phyloP scores from a whole-genome alignment of 371 early-diverging fungal species.

The Nematocida major region DNA sequence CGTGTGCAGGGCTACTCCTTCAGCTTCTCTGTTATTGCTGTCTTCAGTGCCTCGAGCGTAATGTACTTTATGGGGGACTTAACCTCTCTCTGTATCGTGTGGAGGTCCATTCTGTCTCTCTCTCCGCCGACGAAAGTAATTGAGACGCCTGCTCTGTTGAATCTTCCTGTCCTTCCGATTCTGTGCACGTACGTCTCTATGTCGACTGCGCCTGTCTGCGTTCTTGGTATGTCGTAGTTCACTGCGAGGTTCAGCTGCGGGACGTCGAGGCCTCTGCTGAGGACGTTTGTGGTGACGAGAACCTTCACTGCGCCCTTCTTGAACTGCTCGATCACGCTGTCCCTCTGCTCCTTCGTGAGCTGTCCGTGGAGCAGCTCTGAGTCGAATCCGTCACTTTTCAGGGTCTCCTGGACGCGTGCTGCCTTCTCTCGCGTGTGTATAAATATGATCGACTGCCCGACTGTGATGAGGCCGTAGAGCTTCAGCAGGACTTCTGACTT shows the following conservation, averaged over 20 bases:
- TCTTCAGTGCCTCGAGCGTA: conserved; percentile 47
- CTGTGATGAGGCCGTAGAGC: conserved; percentile 68
- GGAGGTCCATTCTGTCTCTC: conserved; percentile 45
- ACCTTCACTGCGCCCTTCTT: conserved; percentile 80
- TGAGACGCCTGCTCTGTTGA: conserved; percentile 84
- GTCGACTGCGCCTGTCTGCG: conserved; percentile 68
- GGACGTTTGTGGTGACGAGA: conserved; percentile 66
- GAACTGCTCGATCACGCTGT: conserved; percentile 82
- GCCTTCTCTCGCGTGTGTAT: conserved; percentile 72
- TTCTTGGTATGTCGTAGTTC: conserved; percentile 85
- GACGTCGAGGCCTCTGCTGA: conserved; percentile 65
- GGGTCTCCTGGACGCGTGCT: conserved; percentile 70
- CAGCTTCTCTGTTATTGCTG: conserved; percentile 29
- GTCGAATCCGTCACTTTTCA: conserved; percentile 75
- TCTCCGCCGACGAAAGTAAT: conserved; percentile 77
- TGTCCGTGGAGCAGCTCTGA: conserved; percentile 79
- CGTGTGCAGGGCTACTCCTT: not conserved
- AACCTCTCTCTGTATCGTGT: conserved; percentile 35
- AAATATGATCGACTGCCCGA: conserved; percentile 90
- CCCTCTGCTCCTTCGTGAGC: conserved; percentile 74
- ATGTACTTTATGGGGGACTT: conserved; percentile 44
- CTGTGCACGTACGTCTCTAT: conserved; percentile 90
- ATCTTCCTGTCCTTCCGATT: conserved; percentile 94
- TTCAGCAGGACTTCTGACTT: conserved; percentile 75
- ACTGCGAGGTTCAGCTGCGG: conserved; percentile 84